Conservation (phyloP, 2,329 filamentous ascomycete species). For the Fusarium lateritium region DNA sequence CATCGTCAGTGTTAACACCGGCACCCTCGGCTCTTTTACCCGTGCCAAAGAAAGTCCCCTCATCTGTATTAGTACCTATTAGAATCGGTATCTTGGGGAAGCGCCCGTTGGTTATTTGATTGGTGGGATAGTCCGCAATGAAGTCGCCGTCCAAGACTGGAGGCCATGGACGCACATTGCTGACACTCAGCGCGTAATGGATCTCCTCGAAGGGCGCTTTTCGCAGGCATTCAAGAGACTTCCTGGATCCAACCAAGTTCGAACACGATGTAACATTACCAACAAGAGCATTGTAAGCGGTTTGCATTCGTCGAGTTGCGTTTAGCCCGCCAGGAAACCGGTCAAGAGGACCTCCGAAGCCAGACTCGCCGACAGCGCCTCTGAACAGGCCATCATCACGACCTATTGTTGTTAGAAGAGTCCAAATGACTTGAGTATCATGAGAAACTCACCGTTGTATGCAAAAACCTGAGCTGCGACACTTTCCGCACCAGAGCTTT, state of each 20-base stretch:
- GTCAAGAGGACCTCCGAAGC: conserved; percentile 55
- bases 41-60: conserved; percentile 47
- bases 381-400: conserved; percentile 67
- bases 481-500: conserved; percentile 61
- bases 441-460: conserved; percentile 51
- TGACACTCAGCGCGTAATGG: conserved; percentile 34
- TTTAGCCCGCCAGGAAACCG: conserved; percentile 51
- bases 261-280: conserved; percentile 46
- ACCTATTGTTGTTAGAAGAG: conserved; percentile 35
- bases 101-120: conserved; percentile 51
- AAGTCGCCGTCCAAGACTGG: conserved; percentile 57
- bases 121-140: conserved; percentile 50
- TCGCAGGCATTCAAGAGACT: conserved; percentile 50
- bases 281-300: conserved; percentile 50
- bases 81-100: conserved; percentile 56
- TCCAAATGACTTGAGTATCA: fast-evolving
- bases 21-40: conserved; percentile 37
- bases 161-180: conserved; percentile 27
- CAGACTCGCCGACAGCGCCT: conserved; percentile 65
- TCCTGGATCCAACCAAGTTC: conserved; percentile 37
- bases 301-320: conserved; percentile 48
- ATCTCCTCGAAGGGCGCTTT: conserved; percentile 50
- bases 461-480: conserved; percentile 32
- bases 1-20: conserved; percentile 49
- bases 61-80: conserved; percentile 55